Conservation (phyloP, 1,139 yeast genomes). For the Kluyveromyces sp. region DNA sequence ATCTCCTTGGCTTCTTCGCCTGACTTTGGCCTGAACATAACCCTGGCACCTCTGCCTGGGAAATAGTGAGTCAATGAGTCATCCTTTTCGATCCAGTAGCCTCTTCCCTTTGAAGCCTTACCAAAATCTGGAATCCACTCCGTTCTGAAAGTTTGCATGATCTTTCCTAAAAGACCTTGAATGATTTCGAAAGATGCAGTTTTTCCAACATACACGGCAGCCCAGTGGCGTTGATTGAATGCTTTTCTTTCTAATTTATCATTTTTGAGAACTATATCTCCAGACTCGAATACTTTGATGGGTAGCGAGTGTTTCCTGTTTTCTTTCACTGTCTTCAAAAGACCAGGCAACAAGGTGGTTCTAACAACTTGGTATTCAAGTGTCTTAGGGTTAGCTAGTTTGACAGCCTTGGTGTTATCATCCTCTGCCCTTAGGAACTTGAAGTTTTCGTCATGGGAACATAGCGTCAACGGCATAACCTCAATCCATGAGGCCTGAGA, state of each 20-base stretch:
- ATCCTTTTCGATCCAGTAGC: constrained; percentile 80
- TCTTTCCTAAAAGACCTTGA: constrained; percentile 89
- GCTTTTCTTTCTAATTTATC: constrained; percentile 79
- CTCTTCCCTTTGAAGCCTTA: constrained; percentile 48
- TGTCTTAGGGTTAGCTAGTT: constrained; percentile 93
- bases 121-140: constrained; percentile 63
- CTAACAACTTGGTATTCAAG: constrained; percentile 96
- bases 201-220: constrained; percentile 90
- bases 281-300: constrained; percentile 87
- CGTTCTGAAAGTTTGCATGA: constrained; percentile 94
- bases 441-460: constrained; percentile 96
- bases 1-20: constrained; percentile 52
- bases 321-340: constrained; percentile 90
- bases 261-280: constrained; percentile 89
- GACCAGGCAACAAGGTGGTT: constrained; percentile 89
- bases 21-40: constrained; percentile 61
- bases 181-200: constrained; percentile 90
- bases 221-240: constrained; percentile 88
- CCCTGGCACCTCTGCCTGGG: constrained; percentile 95
- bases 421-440: constrained; percentile 70
- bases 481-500: constrained; percentile 96
- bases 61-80: constrained; percentile 66
- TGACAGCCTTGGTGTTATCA: constrained; percentile 72
- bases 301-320: constrained; percentile 95
- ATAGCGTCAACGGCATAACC: constrained; percentile 88